These are phyloP conservation scores for Boletus speciosus DNA, from an alignment of 768 basidiomycete species.

Conservation along the genomic window DNA sequence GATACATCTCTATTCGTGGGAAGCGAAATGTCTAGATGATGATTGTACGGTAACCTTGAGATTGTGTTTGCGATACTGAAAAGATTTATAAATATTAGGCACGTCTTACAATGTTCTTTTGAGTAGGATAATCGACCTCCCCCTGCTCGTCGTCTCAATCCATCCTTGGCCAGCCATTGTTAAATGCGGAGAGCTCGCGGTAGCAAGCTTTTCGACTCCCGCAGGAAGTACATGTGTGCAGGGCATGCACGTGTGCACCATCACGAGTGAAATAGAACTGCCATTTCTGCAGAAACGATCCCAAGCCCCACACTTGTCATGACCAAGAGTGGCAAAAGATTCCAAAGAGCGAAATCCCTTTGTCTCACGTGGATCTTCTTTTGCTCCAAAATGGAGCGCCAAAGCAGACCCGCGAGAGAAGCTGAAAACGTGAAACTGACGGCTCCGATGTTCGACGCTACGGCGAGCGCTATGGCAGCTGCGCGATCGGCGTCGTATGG, in stretches of 20 bases:
- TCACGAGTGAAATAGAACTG: slow-evolving; percentile 39
- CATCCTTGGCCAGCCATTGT: background rate
- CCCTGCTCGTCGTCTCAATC: no score
- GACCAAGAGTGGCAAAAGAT: slow-evolving; percentile 57
- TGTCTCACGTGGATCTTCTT: slow-evolving; percentile 66
- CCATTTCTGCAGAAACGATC: slow-evolving; percentile 76
- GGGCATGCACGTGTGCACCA: background rate
- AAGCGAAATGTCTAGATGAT: background rate
- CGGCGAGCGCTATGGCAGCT: slow-evolving; percentile 71
- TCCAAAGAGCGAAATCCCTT: slow-evolving; percentile 68
- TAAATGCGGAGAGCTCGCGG: background rate
- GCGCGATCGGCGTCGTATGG: slow-evolving; percentile 41
- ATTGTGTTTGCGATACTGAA: background rate
- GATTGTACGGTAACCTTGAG: background rate
- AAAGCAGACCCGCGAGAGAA: slow-evolving; percentile 84
- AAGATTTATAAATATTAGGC: background rate
- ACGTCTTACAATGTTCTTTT: no score
- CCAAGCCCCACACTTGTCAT: slow-evolving; percentile 66
- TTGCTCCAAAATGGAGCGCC: slow-evolving; percentile 69
- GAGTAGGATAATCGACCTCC: background rate
- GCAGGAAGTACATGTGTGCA: no score
- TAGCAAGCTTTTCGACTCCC: background rate
- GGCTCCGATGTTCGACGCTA: slow-evolving; percentile 88
- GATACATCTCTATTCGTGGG: slow-evolving; percentile 7
- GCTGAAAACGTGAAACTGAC: slow-evolving; percentile 87